Percentiles rank a stretch among this genome's conserved stretches.
phyloP scores from a whole-genome alignment of 2,329 filamentous ascomycete species.

The Claviceps paspali region DNA sequence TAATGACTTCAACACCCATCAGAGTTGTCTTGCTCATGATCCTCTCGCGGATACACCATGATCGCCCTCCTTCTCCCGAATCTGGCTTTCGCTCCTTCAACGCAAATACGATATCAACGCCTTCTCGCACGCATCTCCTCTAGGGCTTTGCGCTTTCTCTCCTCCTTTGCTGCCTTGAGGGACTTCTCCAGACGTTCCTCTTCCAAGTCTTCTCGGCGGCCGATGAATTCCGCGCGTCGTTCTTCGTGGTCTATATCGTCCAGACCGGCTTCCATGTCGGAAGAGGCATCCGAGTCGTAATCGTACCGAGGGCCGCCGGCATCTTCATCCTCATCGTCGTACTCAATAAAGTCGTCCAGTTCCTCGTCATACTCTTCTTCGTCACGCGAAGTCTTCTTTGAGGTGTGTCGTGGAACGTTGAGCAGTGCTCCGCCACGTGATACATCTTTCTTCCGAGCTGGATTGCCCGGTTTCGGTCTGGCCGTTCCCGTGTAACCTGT shows the following conservation, averaged over 20 bases:
- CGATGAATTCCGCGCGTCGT: slow-evolving; percentile 41
- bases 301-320: slow-evolving; percentile 28
- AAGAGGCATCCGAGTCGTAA: slow-evolving; percentile 51
- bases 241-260: slow-evolving; percentile 65
- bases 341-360: slow-evolving; percentile 46
- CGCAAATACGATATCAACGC: slow-evolving; percentile 8
- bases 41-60: slow-evolving; percentile 1
- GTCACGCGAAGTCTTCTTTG: slow-evolving; percentile 23
- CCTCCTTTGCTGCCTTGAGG: slow-evolving; percentile 48
- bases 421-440: slow-evolving; percentile 27
- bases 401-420: slow-evolving; percentile 16
- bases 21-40: background rate
- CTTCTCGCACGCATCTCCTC: slow-evolving; percentile 20
- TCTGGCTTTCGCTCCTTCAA: background rate
- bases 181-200: slow-evolving; percentile 47
- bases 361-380: slow-evolving; percentile 49
- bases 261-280: slow-evolving; percentile 64
- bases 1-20: slow-evolving; percentile 15
- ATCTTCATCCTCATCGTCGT: slow-evolving; percentile 40
- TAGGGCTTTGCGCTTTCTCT: slow-evolving; percentile 28
- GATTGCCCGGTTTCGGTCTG: slow-evolving; percentile 33
- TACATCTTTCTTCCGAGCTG: slow-evolving; percentile 17
- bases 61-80: background rate
- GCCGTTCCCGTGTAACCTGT: slow-evolving; percentile 52
- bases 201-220: slow-evolving; percentile 51